Base-by-base conservation (phyloP, 164 flowering plant genomes). In the Hamamelis virginiana region DNA sequence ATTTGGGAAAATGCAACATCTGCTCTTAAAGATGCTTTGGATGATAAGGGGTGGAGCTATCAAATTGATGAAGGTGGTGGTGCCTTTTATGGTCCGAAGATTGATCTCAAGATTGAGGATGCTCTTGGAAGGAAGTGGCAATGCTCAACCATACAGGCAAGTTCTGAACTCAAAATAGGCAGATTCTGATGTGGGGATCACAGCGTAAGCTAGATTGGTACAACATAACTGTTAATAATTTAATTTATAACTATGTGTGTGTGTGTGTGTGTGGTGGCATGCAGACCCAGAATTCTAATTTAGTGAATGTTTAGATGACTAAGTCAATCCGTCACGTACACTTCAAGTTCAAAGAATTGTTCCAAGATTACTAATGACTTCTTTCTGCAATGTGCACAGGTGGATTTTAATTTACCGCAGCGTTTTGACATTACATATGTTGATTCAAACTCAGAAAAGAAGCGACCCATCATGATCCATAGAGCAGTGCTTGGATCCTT, bases 51-150 rank as follows among this genome's bases (percentile, higher is more conserved):
- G 9, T 95, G 98, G 98, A 81, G 79, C 71, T 92, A 91, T 75
- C 80, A 89, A 73, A 74, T 88, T 59, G 98, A 95, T 86, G 97
- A 91, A 69, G 97, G 99, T 72, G 99, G 97, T 23, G 97, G 99
- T 71, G 99, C 99, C 51, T 95, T 95, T 77, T 95, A 95, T 76
- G 99, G 99, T 57, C 99, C 97, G 60, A 95, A 95, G 81, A 95
- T 95, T 77, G 99, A 95, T 86, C 89, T 95, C 65, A 95, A 92
- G 77, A 92, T 95, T 70, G 97, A 92, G 81, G 99, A 95, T 81
- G 99, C 98, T 69, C 88, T 95, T 64, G 97, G 97, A 77, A 91
- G 97, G 78, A 95, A 92, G 80, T 95, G 97, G 97, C 99, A 95
- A 62, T 95, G 97, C 80, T 89, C 99, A 52, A 95, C 99, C 33